Conservation (phyloP, 805 yeast species). For the Starmerella khaoyaiensis region DNA sequence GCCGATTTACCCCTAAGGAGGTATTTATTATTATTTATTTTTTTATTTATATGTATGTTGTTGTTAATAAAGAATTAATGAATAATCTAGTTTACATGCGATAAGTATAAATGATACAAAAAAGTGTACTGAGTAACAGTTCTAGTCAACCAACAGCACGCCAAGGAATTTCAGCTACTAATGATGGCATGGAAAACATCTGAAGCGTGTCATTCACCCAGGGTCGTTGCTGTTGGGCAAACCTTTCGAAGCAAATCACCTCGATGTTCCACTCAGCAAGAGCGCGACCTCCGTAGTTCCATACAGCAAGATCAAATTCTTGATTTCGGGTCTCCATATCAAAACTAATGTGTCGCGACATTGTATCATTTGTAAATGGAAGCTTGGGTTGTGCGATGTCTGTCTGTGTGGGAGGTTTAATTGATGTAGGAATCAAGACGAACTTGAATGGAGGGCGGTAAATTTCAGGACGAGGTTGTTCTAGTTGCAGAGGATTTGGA, state of each 20-base stretch:
- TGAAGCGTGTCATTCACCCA: slow-evolving; percentile 23
- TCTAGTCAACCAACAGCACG: slow-evolving; percentile 2
- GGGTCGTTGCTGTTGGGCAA: slow-evolving; percentile 21
- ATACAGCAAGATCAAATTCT: slow-evolving; percentile 20
- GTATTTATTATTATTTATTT: background rate
- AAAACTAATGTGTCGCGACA: background rate
- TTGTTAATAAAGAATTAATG: background rate
- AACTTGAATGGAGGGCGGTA: slow-evolving; percentile 24
- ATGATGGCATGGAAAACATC: slow-evolving; percentile 25
- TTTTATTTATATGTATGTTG: background rate
- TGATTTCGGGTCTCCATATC: background rate
- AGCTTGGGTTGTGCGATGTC: slow-evolving; percentile 13
- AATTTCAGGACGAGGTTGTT: slow-evolving; percentile 25
- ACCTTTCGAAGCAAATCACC: slow-evolving; percentile 30
- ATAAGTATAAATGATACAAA: too few relatives aligned
- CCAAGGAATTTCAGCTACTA: slow-evolving; percentile 30
- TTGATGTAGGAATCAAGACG: slow-evolving; percentile 18
- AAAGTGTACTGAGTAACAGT: too few relatives aligned
- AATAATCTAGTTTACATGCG: background rate
- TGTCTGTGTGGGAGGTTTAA: slow-evolving; percentile 2
- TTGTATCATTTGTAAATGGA: slow-evolving; percentile 14
- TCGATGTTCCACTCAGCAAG: slow-evolving; percentile 30
- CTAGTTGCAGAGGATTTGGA: slow-evolving; percentile 15
- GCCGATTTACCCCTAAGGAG: background rate
- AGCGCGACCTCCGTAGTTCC: slow-evolving; percentile 32